Evolutionary conservation across 352 stramenopile genomes (phyloP).

Genomic region (Peronospora tabacina): DNA sequence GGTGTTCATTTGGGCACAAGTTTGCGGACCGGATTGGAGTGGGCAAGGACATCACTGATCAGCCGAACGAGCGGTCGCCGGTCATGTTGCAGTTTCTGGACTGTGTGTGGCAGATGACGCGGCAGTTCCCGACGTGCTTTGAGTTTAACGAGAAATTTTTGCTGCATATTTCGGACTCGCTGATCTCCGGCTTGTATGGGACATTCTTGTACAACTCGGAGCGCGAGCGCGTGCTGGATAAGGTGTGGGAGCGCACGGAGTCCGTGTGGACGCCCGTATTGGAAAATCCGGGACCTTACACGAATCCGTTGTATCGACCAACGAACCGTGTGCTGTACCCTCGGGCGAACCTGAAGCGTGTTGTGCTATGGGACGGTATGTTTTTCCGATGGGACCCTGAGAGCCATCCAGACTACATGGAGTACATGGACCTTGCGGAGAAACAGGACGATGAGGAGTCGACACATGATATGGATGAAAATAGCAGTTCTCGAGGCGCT

Average conservation of each 20-base stretch:
- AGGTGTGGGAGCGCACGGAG: constrained; percentile 81
- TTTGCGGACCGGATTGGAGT: constrained; percentile 81
- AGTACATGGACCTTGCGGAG: constrained; percentile 66
- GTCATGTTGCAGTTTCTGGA: constrained; percentile 86
- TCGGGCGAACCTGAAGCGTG: constrained; percentile 79
- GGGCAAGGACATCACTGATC: constrained; percentile 68
- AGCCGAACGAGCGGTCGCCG: constrained; percentile 76
- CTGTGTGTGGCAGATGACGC: constrained; percentile 84
- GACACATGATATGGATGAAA: constrained; percentile 26
- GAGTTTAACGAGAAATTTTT: constrained; percentile 87
- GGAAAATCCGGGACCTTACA: constrained; percentile 52
- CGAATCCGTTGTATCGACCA: constrained; percentile 67
- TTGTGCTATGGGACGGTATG: constrained; percentile 81
- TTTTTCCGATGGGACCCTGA: constrained; percentile 84
- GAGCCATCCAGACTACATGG: constrained; percentile 82
- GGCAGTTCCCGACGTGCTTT: constrained; percentile 82
- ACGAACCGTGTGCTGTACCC: constrained; percentile 80
- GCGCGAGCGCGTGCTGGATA: constrained; percentile 72
- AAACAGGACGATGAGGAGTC: constrained; percentile 30
- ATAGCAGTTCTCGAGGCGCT: constrained; percentile 19
- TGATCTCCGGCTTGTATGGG: constrained; percentile 72
- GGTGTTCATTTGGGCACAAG: constrained; percentile 87
- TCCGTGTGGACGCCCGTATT: constrained; percentile 79
- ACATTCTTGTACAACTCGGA: constrained; percentile 85
- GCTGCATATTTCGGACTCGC: constrained; percentile 66